Evolutionary conservation across 768 basidiomycete species (phyloP).

Genomic region (Lactarius psammicola): DNA sequence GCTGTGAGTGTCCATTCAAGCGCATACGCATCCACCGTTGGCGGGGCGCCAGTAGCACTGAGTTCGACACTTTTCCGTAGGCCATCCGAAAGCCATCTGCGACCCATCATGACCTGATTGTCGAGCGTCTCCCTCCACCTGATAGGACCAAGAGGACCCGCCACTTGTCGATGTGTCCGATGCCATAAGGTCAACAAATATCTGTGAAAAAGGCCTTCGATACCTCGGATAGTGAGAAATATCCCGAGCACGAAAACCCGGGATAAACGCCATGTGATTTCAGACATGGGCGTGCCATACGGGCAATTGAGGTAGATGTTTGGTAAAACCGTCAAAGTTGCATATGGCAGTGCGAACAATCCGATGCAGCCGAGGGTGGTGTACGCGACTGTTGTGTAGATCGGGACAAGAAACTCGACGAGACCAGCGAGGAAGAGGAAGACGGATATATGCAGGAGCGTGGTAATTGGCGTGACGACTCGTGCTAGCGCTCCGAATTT

Average conservation of each 20-base stretch:
- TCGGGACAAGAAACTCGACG: constrained; percentile 11
- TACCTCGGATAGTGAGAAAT: not conserved
- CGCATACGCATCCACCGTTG: not conserved
- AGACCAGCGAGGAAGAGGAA: constrained; percentile 19
- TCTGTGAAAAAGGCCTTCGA: not conserved
- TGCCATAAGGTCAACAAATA: not conserved
- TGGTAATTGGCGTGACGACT: not conserved
- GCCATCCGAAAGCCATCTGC: constrained; percentile 5
- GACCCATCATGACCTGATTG: not conserved
- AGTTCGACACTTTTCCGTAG: constrained; percentile 2
- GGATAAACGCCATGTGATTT: not conserved
- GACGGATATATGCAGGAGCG: constrained; percentile 9
- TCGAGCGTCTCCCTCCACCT: constrained; percentile 6
- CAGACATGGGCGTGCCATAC: constrained; percentile 8
- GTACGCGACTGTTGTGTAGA: not conserved
- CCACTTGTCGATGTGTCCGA: not conserved
- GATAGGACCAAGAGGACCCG: not conserved
- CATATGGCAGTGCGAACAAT: not conserved
- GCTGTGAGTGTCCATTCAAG: constrained; percentile 12
- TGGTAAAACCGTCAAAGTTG: constrained; percentile 3
- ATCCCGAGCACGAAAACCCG: not conserved
- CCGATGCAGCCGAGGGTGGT: not conserved
- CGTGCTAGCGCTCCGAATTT: not conserved
- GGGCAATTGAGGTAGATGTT: constrained; percentile 4
- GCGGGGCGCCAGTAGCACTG: not conserved